Conservation (phyloP, 116 monocot genomes). For the Papilionanthe hybrid region DNA sequence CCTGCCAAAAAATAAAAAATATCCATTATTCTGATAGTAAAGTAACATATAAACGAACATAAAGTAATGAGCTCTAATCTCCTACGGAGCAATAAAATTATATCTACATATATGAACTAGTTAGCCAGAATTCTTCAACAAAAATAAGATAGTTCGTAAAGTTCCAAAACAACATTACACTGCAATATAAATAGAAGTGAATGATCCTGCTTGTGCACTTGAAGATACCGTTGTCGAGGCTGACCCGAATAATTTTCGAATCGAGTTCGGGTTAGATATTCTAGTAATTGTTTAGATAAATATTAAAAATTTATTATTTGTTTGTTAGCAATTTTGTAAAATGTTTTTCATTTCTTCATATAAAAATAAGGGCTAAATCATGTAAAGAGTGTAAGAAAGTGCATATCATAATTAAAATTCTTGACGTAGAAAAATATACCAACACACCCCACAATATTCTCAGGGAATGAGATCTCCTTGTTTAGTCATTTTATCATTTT, state of each 20-base stretch:
- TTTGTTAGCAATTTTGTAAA: not conserved
- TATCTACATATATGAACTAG: not conserved
- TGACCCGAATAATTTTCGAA: no score
- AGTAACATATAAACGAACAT: not conserved
- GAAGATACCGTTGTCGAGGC: no score
- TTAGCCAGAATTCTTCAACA: not conserved
- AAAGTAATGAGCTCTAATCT: not conserved
- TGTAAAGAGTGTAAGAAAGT: no score
- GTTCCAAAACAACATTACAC: not conserved
- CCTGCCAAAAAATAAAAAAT: conserved; percentile 41
- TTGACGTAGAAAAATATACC: no score
- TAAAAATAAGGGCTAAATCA: not conserved
- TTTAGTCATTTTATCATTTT: not conserved
- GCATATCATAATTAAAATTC: no score
- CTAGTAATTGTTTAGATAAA: not conserved
- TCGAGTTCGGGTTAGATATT: not conserved
- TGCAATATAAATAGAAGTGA: not conserved
- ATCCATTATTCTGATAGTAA: not conserved
- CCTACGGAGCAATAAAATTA: not conserved
- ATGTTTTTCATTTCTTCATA: not conserved
- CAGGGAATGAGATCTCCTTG: not conserved
- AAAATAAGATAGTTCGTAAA: not conserved
- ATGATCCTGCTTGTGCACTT: not conserved
- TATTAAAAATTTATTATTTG: not conserved
- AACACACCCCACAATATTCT: no score